phyloP scores from a whole-genome alignment of 2,329 filamentous ascomycete species.

The Colletotrichum agaves region DNA sequence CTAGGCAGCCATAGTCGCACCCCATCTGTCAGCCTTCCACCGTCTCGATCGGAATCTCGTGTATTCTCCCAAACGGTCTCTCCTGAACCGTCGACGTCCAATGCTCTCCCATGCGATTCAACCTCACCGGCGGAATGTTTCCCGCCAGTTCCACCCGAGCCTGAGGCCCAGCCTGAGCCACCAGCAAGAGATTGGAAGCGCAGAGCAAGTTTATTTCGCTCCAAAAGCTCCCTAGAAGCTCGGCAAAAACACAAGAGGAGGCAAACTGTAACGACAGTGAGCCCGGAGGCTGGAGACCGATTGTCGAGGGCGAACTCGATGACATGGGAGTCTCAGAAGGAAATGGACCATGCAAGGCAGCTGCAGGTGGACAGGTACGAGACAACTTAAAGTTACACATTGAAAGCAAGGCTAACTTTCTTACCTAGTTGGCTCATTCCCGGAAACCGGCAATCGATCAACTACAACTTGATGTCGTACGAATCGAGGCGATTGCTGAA shows the following conservation, averaged over 20 bases:
- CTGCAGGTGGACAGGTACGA: constrained; percentile 37
- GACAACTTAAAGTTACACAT: too few relatives aligned
- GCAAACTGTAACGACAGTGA: constrained; percentile 2
- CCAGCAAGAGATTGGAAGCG: constrained; percentile 34
- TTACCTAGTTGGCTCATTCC: constrained; percentile 46
- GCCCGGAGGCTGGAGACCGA: constrained; percentile 32
- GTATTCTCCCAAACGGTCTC: constrained; percentile 6
- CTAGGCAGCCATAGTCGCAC: constrained; percentile 49
- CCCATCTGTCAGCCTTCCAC: constrained; percentile 43
- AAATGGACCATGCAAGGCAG: constrained; percentile 38
- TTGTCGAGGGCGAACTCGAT: constrained; percentile 38
- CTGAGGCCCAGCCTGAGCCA: constrained; percentile 2
- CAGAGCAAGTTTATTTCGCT: constrained; percentile 37
- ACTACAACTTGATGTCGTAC: constrained; percentile 57
- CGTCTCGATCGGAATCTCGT: constrained; percentile 29
- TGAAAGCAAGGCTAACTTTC: constrained; percentile 10
- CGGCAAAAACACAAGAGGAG: constrained; percentile 18
- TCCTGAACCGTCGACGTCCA: constrained; percentile 25
- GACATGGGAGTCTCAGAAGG: constrained; percentile 36
- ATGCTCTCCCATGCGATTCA: background rate
- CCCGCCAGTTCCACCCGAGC: constrained; percentile 11
- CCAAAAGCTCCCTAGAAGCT: constrained; percentile 37
- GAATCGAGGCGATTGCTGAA: constrained; percentile 57
- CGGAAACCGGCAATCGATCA: constrained; percentile 51
- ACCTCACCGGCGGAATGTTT: background rate